These are phyloP conservation scores for Wickerhamiella shivajii DNA, from an alignment of 805 yeast genomes.

Conservation along the genomic window DNA sequence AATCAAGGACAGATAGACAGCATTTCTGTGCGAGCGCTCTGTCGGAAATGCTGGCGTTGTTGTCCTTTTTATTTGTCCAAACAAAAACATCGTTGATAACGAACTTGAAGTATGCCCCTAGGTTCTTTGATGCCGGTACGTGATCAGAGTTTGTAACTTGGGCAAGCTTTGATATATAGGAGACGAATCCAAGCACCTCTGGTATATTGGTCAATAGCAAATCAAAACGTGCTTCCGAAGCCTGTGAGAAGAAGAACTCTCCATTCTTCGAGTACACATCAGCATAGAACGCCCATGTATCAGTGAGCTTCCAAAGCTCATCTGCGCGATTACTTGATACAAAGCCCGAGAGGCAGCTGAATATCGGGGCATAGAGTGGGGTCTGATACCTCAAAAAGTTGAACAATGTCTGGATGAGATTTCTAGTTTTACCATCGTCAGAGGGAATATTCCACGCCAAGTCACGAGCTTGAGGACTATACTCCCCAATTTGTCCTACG, in stretches of 20 bases:
- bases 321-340: slow-evolving; percentile 30
- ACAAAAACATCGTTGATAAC: slow-evolving; percentile 52
- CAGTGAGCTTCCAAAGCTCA: slow-evolving; percentile 53
- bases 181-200: slow-evolving; percentile 48
- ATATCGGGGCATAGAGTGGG: slow-evolving; percentile 9
- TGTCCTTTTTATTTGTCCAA: slow-evolving; percentile 26
- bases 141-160: background rate
- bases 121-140: slow-evolving; percentile 5
- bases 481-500: slow-evolving; percentile 37
- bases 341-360: slow-evolving; percentile 25
- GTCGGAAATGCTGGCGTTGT: slow-evolving; percentile 27
- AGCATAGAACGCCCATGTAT: slow-evolving; percentile 46
- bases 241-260: slow-evolving; percentile 17
- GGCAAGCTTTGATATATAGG: slow-evolving; percentile 33
- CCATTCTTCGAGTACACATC: slow-evolving; percentile 21
- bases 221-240: slow-evolving; percentile 32
- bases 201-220: slow-evolving; percentile 36
- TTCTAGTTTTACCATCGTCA: slow-evolving; percentile 1
- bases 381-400: slow-evolving; percentile 7
- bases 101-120: slow-evolving; percentile 44
- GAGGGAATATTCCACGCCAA: slow-evolving; percentile 16
- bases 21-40: slow-evolving; percentile 36
- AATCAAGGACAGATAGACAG: slow-evolving; percentile 38
- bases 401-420: slow-evolving; percentile 6
- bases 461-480: slow-evolving; percentile 26